A percentile compares a stretch with the other conserved stretches of the same genome.
Evolutionary conservation across 345 rosid genomes (phyloP).

Genomic region (Psidium guajava): DNA sequence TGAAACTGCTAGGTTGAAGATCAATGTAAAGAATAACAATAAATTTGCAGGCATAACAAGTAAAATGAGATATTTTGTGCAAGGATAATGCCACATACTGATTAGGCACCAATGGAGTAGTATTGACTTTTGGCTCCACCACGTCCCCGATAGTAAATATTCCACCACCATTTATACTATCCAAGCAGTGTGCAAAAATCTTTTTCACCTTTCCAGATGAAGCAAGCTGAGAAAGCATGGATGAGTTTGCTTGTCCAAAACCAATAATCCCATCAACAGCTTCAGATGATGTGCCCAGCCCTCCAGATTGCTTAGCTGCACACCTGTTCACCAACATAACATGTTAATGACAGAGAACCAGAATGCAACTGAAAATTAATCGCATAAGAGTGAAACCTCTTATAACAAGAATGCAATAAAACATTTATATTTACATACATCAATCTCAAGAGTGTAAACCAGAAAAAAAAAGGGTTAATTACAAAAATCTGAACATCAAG

Average conservation of each 20-base stretch:
- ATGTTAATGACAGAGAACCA: background rate
- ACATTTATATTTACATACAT: background rate
- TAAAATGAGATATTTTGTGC: background rate
- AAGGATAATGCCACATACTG: constrained; percentile 39
- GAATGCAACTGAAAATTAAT: background rate
- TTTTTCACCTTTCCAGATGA: constrained; percentile 46
- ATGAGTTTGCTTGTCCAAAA: constrained; percentile 79
- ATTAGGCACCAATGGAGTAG: constrained; percentile 68
- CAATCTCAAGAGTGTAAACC: background rate
- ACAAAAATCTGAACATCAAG: background rate
- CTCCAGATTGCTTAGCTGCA: constrained; percentile 69
- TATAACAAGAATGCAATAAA: background rate
- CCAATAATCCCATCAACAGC: constrained; percentile 93
- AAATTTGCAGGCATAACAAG: background rate
- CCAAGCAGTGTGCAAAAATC: constrained; percentile 78
- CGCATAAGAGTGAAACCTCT: background rate
- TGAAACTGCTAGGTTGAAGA: background rate
- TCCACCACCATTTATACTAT: constrained; percentile 68
- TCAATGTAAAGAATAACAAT: background rate
- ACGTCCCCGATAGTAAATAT: constrained; percentile 71
- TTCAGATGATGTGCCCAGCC: constrained; percentile 33
- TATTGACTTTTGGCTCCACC: constrained; percentile 50
- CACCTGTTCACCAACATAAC: constrained; percentile 30
- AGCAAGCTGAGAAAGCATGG: constrained; percentile 80
- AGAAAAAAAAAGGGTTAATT: background rate